Percentiles rank a stretch among this genome's conserved stretches.
phyloP scores from a whole-genome alignment of 805 yeast species.

The Monosporozyma unispora region DNA sequence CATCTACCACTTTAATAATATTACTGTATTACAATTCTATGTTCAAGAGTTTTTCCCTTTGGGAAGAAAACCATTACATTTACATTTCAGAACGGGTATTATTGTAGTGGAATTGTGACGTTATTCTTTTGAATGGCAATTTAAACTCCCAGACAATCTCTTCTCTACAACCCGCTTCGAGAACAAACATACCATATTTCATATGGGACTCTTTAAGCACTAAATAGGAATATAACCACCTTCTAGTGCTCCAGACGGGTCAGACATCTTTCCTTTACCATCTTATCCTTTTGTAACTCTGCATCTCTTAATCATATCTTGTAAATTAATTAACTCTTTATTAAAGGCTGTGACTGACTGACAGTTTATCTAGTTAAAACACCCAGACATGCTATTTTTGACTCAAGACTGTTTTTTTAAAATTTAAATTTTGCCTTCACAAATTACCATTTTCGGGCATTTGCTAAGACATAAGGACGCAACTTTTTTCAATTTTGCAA shows the following conservation, averaged over 20 bases:
- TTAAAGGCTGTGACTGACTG: too few relatives aligned
- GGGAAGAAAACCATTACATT: constrained; percentile 21
- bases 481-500: background rate
- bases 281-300: background rate
- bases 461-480: too few relatives aligned
- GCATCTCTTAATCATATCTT: too few relatives aligned
- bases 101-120: constrained; percentile 32
- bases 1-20: too few relatives aligned
- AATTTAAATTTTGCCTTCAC: too few relatives aligned
- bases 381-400: background rate
- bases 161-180: constrained; percentile 34
- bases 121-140: constrained; percentile 1
- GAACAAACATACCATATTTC: constrained; percentile 11
- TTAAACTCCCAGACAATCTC: constrained; percentile 25
- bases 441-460: too few relatives aligned
- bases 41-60: too few relatives aligned
- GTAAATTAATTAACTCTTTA: too few relatives aligned
- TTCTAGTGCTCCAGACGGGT: constrained; percentile 22
- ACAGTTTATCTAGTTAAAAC: too few relatives aligned
- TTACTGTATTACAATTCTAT: too few relatives aligned
- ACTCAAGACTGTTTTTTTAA: background rate
- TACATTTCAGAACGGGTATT: constrained; percentile 31
- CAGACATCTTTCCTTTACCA: constrained; percentile 12
- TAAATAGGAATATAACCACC: constrained; percentile 4
- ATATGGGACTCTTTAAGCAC: constrained; percentile 11